These are phyloP conservation scores for Tephrocybe sp. DNA, from an alignment of 768 basidiomycete species.

Conservation along the genomic window DNA sequence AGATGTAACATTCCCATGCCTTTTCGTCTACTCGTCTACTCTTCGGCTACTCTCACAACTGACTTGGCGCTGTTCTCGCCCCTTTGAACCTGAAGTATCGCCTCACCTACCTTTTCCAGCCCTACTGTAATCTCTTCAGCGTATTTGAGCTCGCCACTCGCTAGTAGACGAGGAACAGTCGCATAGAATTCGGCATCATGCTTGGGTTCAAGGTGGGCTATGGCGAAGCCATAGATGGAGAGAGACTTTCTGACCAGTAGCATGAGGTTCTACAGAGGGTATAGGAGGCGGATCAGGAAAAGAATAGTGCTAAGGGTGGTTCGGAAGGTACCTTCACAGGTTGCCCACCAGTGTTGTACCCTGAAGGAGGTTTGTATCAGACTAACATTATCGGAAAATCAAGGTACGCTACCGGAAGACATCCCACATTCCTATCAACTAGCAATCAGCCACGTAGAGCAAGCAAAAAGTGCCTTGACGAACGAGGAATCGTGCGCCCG, in stretches of 20 bases:
- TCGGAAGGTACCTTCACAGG: slow-evolving; percentile 23
- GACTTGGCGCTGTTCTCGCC: no score
- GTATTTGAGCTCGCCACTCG: slow-evolving; percentile 46
- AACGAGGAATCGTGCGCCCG: slow-evolving; percentile 51
- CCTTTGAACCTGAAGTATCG: no score
- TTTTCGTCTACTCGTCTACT: no score
- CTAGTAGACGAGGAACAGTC: slow-evolving; percentile 39
- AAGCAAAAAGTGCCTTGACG: slow-evolving; percentile 15
- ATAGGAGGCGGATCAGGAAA: no score
- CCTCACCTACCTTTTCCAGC: no score
- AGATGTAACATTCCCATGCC: no score
- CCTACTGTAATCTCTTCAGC: slow-evolving; percentile 46
- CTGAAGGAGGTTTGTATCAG: slow-evolving; percentile 5
- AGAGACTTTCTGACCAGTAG: slow-evolving; percentile 41
- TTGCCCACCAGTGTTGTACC: slow-evolving; percentile 32
- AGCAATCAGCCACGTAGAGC: neutral
- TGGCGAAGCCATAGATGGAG: slow-evolving; percentile 38
- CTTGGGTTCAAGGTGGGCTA: slow-evolving; percentile 29
- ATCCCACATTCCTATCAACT: slow-evolving; percentile 39
- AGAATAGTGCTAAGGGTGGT: no score
- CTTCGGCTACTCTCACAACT: no score
- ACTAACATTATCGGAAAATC: neutral
- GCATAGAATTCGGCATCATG: slow-evolving; percentile 42
- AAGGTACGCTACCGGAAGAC: slow-evolving; percentile 25
- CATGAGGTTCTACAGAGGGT: slow-evolving; percentile 33